A percentile compares a stretch with the other conserved stretches of the same genome.
Evolutionary conservation across 1,139 yeast species (phyloP).

Genomic region (Debaryomyces singareniensis): DNA sequence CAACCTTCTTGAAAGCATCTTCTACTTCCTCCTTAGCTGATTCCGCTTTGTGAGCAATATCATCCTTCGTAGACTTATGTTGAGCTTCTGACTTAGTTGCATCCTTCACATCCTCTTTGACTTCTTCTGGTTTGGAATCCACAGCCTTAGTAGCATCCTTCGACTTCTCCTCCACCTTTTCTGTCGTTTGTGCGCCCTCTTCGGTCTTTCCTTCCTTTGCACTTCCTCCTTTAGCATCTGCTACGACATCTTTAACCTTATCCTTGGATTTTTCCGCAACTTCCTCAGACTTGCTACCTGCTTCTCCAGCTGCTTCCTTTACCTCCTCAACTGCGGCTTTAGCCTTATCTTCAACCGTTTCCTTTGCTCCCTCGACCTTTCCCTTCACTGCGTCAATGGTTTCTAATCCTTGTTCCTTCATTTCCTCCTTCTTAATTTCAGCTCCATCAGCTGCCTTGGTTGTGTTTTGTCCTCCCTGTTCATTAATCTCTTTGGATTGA

Average conservation of each 20-base stretch:
- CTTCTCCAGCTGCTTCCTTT: constrained; percentile 7
- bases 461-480: constrained; percentile 6
- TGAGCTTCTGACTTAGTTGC: constrained; percentile 4
- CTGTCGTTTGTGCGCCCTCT: constrained; percentile 7
- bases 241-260: constrained; percentile 1
- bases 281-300: constrained; percentile 7
- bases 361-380: constrained; percentile 8
- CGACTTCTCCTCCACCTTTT: constrained; percentile 7
- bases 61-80: constrained; percentile 7
- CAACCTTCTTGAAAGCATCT: constrained; percentile 20
- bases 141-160: constrained; percentile 6
- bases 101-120: constrained; percentile 4
- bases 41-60: constrained; percentile 11
- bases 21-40: constrained; percentile 26
- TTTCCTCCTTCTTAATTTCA: constrained; percentile 7
- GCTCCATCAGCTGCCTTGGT: constrained; percentile 9
- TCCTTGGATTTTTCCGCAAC: constrained; percentile 4
- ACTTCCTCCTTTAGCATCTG: constrained; percentile 7
- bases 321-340: constrained; percentile 15
- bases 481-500: constrained; percentile 18
- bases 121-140: constrained; percentile 9
- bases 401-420: constrained; percentile 7
- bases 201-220: constrained; percentile 6
- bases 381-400: constrained; percentile 7
- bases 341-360: constrained; percentile 5